phyloP scores from a whole-genome alignment of 176 grass and related monocot species.

The Themeda triandra region DNA sequence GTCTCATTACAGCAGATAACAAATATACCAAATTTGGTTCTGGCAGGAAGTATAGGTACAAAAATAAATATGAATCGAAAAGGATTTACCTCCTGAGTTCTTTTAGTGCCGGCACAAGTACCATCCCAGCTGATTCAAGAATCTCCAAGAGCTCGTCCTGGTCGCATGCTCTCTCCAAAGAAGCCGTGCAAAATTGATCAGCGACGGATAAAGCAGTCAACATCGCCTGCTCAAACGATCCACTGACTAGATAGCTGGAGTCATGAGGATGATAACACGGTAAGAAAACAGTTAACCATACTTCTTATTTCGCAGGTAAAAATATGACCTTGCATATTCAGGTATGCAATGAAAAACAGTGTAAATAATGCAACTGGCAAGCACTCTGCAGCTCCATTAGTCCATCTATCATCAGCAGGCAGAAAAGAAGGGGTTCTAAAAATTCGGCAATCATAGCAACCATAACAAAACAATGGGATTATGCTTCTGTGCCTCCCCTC shows the following conservation, averaged over 20 bases:
- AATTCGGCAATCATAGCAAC: background rate
- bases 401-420: background rate
- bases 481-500: background rate
- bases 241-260: slow-evolving; percentile 42
- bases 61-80: background rate
- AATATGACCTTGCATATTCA: background rate
- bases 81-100: slow-evolving; percentile 44
- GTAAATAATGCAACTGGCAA: background rate
- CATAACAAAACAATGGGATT: background rate
- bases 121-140: slow-evolving; percentile 40
- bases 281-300: background rate
- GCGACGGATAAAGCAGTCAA: background rate
- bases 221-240: slow-evolving; percentile 32
- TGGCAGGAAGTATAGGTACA: background rate
- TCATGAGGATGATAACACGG: background rate
- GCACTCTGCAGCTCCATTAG: background rate
- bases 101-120: slow-evolving; percentile 50
- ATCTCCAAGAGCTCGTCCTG: slow-evolving; percentile 28
- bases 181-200: background rate
- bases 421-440: background rate
- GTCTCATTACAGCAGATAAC: background rate
- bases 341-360: background rate
- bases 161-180: background rate
- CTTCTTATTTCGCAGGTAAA: background rate
- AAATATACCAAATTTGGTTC: background rate